Evolutionary conservation across 139 green algal genomes (phyloP).

Genomic region (Tetradesmus obliquus): DNA sequence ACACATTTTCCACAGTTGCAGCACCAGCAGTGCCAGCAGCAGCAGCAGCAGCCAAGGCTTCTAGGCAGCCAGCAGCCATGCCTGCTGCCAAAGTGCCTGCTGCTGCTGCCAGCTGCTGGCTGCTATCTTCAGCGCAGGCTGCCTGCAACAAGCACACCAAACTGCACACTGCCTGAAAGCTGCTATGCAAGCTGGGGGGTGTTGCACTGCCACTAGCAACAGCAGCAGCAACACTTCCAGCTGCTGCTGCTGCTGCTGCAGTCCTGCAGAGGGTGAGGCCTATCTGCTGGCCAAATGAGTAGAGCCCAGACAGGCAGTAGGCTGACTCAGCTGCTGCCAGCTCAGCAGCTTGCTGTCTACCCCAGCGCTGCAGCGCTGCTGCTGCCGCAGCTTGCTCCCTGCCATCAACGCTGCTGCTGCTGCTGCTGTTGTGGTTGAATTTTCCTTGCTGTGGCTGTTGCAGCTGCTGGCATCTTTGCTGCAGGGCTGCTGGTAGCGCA

Average conservation of each 20-base stretch:
- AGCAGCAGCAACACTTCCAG: background rate
- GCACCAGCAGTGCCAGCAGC: background rate
- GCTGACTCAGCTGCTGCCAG: background rate
- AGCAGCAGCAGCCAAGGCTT: background rate
- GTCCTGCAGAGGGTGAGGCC: background rate
- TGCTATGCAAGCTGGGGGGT: background rate
- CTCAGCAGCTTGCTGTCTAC: background rate
- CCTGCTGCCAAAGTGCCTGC: conserved; percentile 18
- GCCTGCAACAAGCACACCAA: background rate
- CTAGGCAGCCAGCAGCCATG: background rate
- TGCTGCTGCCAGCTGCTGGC: background rate
- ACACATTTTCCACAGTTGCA: background rate
- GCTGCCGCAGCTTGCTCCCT: background rate
- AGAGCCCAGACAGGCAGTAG: background rate
- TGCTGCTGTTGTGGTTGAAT: background rate
- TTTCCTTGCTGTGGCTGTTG: background rate
- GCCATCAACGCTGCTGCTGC: background rate
- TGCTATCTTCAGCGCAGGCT: background rate
- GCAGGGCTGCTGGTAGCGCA: background rate
- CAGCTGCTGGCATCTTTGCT: background rate
- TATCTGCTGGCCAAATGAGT: background rate
- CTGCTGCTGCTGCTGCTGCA: conserved; percentile 31
- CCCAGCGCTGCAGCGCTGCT: background rate
- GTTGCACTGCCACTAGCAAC: too few species aligned
- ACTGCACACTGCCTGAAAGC: background rate